Evolutionary conservation across 768 basidiomycete species (phyloP).

Genomic region (Dioszegia crocea): DNA sequence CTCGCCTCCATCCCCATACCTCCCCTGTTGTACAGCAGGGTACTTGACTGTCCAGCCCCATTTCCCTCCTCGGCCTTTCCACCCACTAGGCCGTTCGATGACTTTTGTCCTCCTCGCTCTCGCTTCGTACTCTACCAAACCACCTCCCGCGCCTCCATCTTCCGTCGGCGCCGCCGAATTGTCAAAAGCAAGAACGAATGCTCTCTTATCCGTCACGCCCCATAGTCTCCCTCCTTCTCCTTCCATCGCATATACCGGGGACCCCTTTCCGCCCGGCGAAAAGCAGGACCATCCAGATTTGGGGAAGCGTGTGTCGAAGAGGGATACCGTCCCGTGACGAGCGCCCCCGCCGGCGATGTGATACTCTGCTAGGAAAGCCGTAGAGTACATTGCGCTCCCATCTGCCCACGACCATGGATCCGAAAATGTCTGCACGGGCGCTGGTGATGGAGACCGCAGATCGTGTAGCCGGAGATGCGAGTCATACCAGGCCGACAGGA

Average conservation of each 20-base stretch:
- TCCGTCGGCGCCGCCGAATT: background rate
- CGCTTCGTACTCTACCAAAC: slow-evolving; percentile 15
- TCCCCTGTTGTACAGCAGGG: background rate
- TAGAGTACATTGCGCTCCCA: slow-evolving; percentile 34
- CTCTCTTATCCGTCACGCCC: slow-evolving; percentile 35
- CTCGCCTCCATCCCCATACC: slow-evolving; percentile 3
- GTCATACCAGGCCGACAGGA: slow-evolving; percentile 44
- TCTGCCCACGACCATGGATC: slow-evolving; percentile 43
- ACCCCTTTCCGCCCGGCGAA: slow-evolving; percentile 39
- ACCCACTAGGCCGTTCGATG: slow-evolving; percentile 22
- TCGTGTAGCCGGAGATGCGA: slow-evolving; percentile 41
- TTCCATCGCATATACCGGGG: slow-evolving; percentile 36
- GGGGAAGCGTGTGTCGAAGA: slow-evolving; percentile 33
- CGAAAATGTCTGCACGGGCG: slow-evolving; percentile 14
- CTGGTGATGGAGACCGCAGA: slow-evolving; percentile 18
- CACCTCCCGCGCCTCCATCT: slow-evolving; percentile 13
- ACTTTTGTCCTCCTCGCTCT: slow-evolving; percentile 10
- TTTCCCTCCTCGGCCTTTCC: slow-evolving; percentile 35
- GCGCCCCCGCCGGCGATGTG: slow-evolving; percentile 36
- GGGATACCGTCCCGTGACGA: slow-evolving; percentile 33
- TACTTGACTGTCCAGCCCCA: slow-evolving; percentile 37
- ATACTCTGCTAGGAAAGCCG: slow-evolving; percentile 23
- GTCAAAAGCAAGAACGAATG: slow-evolving; percentile 37
- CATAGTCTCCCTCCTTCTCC: slow-evolving; percentile 33
- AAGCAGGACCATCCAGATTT: slow-evolving; percentile 39